Evolutionary conservation across 768 basidiomycete species (phyloP).

Genomic region (Amanita muscaria): DNA sequence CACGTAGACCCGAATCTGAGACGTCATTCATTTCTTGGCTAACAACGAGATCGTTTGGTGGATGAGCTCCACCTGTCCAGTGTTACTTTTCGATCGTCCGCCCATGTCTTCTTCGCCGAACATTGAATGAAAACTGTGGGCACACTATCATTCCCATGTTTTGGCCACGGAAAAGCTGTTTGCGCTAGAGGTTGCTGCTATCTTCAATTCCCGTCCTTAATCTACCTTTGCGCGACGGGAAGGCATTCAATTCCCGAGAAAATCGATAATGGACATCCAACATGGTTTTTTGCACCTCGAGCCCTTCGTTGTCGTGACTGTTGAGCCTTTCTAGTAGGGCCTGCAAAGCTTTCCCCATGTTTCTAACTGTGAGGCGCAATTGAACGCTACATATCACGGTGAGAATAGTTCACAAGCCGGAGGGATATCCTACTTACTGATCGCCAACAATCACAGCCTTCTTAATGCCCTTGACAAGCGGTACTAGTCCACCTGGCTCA

Average conservation of each 20-base stretch:
- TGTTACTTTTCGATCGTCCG: constrained; percentile 52
- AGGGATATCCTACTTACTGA: constrained; percentile 37
- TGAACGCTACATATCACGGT: constrained; percentile 41
- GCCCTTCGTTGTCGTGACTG: constrained; percentile 21
- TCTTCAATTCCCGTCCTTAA: constrained; percentile 36
- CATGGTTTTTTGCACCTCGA: constrained; percentile 48
- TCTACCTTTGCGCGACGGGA: constrained; percentile 48
- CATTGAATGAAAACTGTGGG: constrained; percentile 57
- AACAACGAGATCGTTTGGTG: constrained; percentile 38
- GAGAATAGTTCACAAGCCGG: not conserved
- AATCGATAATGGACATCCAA: constrained; percentile 64
- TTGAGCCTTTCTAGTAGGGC: constrained; percentile 57
- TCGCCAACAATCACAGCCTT: constrained; percentile 59
- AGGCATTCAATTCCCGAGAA: constrained; percentile 44
- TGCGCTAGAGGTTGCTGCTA: constrained; percentile 24
- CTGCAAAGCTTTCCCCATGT: constrained; percentile 47
- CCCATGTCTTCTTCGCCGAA: constrained; percentile 46
- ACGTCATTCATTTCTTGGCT: constrained; percentile 17
- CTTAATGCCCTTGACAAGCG: constrained; percentile 54
- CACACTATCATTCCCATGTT: constrained; percentile 21
- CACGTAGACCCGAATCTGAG: constrained; percentile 17
- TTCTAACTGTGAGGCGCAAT: constrained; percentile 53
- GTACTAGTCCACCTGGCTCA: constrained; percentile 56
- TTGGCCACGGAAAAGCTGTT: constrained; percentile 54
- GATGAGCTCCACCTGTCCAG: constrained; percentile 47